Evolutionary conservation across 371 early-diverging fungal genomes (phyloP).

Genomic region (Circinella umbellata): DNA sequence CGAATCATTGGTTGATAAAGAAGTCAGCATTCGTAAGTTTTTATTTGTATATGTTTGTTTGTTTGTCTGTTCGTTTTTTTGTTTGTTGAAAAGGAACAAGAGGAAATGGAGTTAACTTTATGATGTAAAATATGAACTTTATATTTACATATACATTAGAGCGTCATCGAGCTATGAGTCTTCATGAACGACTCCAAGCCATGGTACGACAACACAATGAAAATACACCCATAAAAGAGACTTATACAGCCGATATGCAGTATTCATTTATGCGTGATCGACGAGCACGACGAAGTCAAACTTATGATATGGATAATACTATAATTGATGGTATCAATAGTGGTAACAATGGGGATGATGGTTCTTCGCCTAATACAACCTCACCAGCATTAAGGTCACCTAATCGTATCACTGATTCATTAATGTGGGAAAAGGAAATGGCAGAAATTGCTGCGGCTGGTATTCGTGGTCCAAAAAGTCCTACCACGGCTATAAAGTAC

Average conservation of each 20-base stretch:
- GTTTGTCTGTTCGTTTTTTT: background rate
- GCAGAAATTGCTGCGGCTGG: conserved; percentile 22
- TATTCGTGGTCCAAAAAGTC: conserved; percentile 39
- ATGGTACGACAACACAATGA: conserved; percentile 36
- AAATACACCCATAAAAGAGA: conserved; percentile 20
- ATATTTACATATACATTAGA: background rate
- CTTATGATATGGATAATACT: conserved; percentile 11
- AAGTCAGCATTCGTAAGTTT: conserved; percentile 16
- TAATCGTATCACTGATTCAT: conserved; percentile 28
- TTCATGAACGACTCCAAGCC: conserved; percentile 38
- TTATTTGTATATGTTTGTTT: too few relatives aligned
- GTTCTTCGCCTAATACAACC: background rate
- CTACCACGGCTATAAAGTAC: conserved; percentile 44
- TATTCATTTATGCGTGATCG: conserved; percentile 21
- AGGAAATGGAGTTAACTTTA: background rate
- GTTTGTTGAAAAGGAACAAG: background rate
- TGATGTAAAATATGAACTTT: too few relatives aligned
- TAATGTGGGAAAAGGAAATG: conserved; percentile 34
- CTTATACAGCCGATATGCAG: conserved; percentile 19
- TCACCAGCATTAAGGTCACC: conserved; percentile 15
- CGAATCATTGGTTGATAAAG: conserved; percentile 20
- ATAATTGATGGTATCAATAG: background rate
- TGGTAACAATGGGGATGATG: conserved; percentile 3
- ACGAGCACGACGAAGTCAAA: conserved; percentile 17
- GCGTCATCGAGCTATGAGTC: conserved; percentile 31